These are phyloP conservation scores for Tarenaya hassleriana DNA, from an alignment of 345 rosid species.

Conservation along the genomic window DNA sequence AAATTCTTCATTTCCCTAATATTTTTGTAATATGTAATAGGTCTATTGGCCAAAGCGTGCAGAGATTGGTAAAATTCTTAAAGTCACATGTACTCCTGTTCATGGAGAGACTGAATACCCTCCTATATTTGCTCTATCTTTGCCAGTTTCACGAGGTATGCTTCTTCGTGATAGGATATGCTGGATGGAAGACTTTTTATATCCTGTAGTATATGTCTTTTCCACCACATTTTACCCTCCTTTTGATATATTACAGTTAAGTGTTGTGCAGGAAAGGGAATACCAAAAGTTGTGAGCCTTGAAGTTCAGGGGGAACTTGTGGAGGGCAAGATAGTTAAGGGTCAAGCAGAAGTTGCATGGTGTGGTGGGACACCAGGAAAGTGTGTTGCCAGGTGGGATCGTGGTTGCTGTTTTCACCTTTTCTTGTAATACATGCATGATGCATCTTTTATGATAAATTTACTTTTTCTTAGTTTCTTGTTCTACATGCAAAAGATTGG, in stretches of 20 bases:
- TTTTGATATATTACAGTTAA: slow-evolving; percentile 14
- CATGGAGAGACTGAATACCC: slow-evolving; percentile 69
- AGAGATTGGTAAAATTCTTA: slow-evolving; percentile 70
- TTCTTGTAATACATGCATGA: not conserved
- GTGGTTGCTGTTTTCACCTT: slow-evolving; percentile 15
- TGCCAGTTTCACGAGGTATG: slow-evolving; percentile 75
- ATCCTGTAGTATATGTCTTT: not conserved
- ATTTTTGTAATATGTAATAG: slow-evolving; percentile 28
- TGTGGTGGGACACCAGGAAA: slow-evolving; percentile 96
- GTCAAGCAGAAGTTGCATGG: slow-evolving; percentile 87
- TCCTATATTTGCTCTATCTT: slow-evolving; percentile 70
- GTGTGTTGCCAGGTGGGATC: slow-evolving; percentile 75
- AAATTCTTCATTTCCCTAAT: slow-evolving; percentile 12
- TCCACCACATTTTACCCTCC: slow-evolving; percentile 5
- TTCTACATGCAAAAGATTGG: slow-evolving; percentile 8
- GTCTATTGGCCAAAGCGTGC: slow-evolving; percentile 89
- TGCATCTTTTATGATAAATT: slow-evolving; percentile 6
- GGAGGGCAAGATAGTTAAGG: slow-evolving; percentile 70
- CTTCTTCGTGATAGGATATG: slow-evolving; percentile 14
- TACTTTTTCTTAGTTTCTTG: slow-evolving; percentile 1
- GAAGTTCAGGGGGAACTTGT: slow-evolving; percentile 81
- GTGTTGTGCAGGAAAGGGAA: slow-evolving; percentile 60
- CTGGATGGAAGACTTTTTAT: slow-evolving; percentile 12
- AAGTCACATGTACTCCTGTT: slow-evolving; percentile 68
- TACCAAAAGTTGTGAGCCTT: slow-evolving; percentile 86